Percentiles rank a stretch among this genome's conserved stretches.
Evolutionary conservation across 1,139 yeast species (phyloP).

Genomic region (Debaryomycetaceae sp.): DNA sequence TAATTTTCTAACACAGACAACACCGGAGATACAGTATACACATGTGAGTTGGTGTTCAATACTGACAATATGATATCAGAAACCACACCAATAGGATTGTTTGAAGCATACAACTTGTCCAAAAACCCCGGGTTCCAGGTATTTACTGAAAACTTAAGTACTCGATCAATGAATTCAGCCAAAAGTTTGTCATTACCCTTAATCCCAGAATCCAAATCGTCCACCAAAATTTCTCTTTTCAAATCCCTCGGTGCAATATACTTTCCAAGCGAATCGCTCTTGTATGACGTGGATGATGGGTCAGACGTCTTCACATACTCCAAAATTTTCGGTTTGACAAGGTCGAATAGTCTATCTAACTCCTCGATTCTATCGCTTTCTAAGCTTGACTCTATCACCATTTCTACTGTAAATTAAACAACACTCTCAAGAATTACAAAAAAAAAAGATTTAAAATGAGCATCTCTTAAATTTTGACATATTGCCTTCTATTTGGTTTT

Average conservation of each 20-base stretch:
- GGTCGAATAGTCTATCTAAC: conserved; percentile 30
- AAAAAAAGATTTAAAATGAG: no score
- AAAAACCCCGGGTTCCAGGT: conserved; percentile 88
- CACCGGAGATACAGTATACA: conserved; percentile 82
- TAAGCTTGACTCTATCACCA: conserved; percentile 15
- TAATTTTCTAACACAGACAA: conserved; percentile 71
- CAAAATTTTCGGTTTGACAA: conserved; percentile 36
- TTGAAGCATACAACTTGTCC: conserved; percentile 81
- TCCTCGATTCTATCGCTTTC: conserved; percentile 39
- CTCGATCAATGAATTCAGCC: conserved; percentile 49
- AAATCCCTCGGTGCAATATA: conserved; percentile 36
- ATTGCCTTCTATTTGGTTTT: no score
- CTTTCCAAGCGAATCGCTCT: conserved; percentile 31
- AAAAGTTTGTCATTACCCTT: conserved; percentile 25
- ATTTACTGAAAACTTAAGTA: conserved; percentile 67
- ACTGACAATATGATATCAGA: conserved; percentile 68
- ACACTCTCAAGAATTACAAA: no score
- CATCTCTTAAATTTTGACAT: no score
- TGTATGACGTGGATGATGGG: conserved; percentile 23
- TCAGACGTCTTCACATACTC: conserved; percentile 36
- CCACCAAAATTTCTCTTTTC: conserved; percentile 20
- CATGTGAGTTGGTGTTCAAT: conserved; percentile 82
- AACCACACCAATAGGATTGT: conserved; percentile 79
- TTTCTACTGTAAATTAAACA: no score
- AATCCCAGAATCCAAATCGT: conserved; percentile 16